These are phyloP conservation scores for Cordyceps pruinosa DNA, from an alignment of 2,329 filamentous ascomycete species.

Conservation along the genomic window DNA sequence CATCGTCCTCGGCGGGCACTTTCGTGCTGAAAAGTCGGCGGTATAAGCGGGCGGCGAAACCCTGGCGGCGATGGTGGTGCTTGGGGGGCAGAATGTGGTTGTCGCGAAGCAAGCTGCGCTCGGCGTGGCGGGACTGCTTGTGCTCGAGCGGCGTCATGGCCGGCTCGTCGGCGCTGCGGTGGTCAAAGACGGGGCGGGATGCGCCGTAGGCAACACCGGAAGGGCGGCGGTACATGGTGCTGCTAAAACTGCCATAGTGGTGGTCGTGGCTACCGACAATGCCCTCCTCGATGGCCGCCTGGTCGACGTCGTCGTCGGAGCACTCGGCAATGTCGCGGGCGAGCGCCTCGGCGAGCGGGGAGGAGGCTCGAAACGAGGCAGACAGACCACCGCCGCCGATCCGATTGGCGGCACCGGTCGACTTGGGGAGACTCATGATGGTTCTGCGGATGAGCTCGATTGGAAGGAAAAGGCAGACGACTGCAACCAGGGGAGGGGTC, in stretches of 20 bases:
- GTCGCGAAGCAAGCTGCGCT: slow-evolving; percentile 55
- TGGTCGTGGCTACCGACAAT: slow-evolving; percentile 35
- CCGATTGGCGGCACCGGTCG: slow-evolving; percentile 14
- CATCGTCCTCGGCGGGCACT: slow-evolving; percentile 35
- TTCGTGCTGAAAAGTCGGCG: slow-evolving; percentile 50
- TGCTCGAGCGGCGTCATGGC: slow-evolving; percentile 48
- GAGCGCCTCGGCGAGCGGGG: slow-evolving; percentile 61
- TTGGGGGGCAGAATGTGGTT: slow-evolving; percentile 61
- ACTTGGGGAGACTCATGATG: slow-evolving; percentile 6
- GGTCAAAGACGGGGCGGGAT: slow-evolving; percentile 61
- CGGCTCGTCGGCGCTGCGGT: slow-evolving; percentile 40
- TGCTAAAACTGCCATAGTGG: slow-evolving; percentile 7
- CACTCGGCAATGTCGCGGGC: slow-evolving; percentile 61
- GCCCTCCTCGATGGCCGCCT: slow-evolving; percentile 25
- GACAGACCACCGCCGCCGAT: slow-evolving; percentile 22
- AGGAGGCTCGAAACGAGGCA: slow-evolving; percentile 50
- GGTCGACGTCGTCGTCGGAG: slow-evolving; percentile 45
- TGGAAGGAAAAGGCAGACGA: background rate
- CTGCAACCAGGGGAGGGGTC: background rate
- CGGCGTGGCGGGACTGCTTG: slow-evolving; percentile 49
- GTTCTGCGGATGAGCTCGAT: background rate
- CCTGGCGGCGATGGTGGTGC: slow-evolving; percentile 31
- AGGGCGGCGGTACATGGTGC: slow-evolving; percentile 63
- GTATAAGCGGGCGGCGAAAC: slow-evolving; percentile 37
- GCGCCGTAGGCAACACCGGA: slow-evolving; percentile 69